These are phyloP conservation scores for Fusarium globosum DNA, from an alignment of 2,329 filamentous ascomycete species.

Conservation along the genomic window DNA sequence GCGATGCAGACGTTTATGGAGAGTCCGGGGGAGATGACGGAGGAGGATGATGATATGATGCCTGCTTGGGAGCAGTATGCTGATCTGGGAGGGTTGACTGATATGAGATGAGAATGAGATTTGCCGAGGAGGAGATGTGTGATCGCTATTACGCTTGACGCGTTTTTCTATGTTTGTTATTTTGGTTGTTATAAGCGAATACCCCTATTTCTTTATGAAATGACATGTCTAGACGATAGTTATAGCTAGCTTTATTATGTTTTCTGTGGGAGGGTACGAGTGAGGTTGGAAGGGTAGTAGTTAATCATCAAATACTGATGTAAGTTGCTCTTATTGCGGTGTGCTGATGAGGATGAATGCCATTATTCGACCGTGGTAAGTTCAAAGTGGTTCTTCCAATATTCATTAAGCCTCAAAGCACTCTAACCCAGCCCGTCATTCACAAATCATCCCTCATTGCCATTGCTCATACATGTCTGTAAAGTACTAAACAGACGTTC, in stretches of 20 bases:
- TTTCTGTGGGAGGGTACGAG: background rate
- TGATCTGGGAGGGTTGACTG: slow-evolving; percentile 59
- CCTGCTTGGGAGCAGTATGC: slow-evolving; percentile 60
- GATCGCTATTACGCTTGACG: slow-evolving; percentile 19
- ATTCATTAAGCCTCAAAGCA: too few relatives aligned
- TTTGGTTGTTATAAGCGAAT: slow-evolving; percentile 34
- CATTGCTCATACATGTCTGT: background rate
- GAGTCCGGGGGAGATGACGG: slow-evolving; percentile 27
- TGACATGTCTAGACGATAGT: slow-evolving; percentile 31
- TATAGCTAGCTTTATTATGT: slow-evolving; percentile 27
- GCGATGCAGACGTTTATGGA: slow-evolving; percentile 53
- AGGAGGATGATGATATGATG: slow-evolving; percentile 41
- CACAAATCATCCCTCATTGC: slow-evolving; percentile 15
- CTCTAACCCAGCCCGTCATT: too few relatives aligned
- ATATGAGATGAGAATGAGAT: slow-evolving; percentile 47
- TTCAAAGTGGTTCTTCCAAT: too few relatives aligned
- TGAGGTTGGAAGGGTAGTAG: background rate
- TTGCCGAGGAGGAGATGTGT: background rate
- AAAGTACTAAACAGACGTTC: background rate
- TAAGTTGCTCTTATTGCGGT: background rate
- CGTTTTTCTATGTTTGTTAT: slow-evolving; percentile 6
- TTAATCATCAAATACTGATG: background rate
- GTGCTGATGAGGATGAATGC: background rate
- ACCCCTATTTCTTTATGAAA: slow-evolving; percentile 40
- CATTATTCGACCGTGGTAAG: too few relatives aligned